Evolutionary conservation across 2,329 filamentous ascomycete genomes (phyloP), one percentile per base, ranked within the genome.

Genomic region (Xylariaceae sp.): DNA sequence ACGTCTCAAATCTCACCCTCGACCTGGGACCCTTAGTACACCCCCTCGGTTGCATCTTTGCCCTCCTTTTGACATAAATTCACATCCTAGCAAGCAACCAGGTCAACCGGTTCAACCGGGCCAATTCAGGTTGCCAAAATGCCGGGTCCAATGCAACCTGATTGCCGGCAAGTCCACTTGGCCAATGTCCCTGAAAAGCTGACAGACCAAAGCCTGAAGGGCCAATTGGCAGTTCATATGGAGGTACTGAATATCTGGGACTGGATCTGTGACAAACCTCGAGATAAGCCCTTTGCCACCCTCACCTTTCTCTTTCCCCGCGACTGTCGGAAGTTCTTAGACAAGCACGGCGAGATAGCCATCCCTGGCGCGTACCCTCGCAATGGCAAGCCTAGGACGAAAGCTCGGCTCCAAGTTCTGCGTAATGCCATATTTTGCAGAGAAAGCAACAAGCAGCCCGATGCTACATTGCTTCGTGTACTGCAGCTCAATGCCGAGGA

Each of bases 151-250:
- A 45, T 15, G 37, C 45, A 37, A 10, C 51, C 57, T 37, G 56
- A n/a, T 9, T 65, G 68, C 5, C 56, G 83, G 76, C 79, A 83
- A 61, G 74, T 79, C 9, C 76, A 76, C 42, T 65, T 83, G 37
- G 62, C 56, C 11, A 75, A 76, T 9, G 71, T 84, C 11, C 79
- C 80, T 1, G 35, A 55, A 8, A 69, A 74, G 34, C 64, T 82
- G 35, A 70, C 74, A 8, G 72, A 78, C 2, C 65, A 74, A 0
- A 65, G 64, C 5, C 68, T 84, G 8, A 67, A 65, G 9, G 65
- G 56, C 0, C 75, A 78, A 53, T 72, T 84, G 1, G 55, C 65
- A 13, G 75, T 76, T 0, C 68, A 74, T 34, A 75, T 83, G 68
- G 66, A 69, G 5, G 62, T 52, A 0, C 70, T 84, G 1, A 59